Percentiles rank a stretch among this genome's conserved stretches.
These are phyloP conservation scores for Chaetomium cochliodes DNA, from an alignment of 495 filamentous ascomycete genomes.

Conservation along the genomic window DNA sequence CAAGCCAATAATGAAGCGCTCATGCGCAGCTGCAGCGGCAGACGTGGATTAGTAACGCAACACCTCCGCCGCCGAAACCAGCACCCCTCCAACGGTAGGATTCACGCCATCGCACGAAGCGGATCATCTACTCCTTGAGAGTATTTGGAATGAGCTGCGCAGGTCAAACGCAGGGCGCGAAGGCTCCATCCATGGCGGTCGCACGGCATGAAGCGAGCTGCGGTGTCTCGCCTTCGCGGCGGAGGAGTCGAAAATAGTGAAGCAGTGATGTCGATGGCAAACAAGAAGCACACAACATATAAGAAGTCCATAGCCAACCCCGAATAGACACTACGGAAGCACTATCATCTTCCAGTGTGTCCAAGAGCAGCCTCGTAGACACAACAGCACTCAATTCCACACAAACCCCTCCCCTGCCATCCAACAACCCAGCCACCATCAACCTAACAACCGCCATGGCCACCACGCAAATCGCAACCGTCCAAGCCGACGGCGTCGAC, in stretches of 20 bases:
- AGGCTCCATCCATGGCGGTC: background rate
- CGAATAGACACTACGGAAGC: background rate
- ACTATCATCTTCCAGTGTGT: background rate
- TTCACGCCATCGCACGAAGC: background rate
- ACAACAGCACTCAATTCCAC: background rate
- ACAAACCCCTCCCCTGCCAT: background rate
- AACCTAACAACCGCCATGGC: slow-evolving; percentile 13
- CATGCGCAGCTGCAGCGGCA: too few species aligned
- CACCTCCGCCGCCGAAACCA: background rate
- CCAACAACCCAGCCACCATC: background rate
- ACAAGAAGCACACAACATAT: background rate
- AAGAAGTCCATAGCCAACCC: background rate
- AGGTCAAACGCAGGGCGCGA: background rate
- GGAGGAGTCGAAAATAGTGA: background rate
- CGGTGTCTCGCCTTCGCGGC: background rate
- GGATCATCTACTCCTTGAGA: background rate
- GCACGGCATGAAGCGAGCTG: background rate
- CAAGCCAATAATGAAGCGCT: background rate
- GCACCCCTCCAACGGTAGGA: background rate
- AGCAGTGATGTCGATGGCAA: background rate
- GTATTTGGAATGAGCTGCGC: background rate
- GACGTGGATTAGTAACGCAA: background rate
- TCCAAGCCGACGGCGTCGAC: slow-evolving; percentile 44
- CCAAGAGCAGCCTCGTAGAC: background rate
- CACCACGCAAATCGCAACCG: slow-evolving; percentile 10